Base-by-base conservation (phyloP, 495 filamentous ascomycete genomes). In the Xylaria palmicola region DNA sequence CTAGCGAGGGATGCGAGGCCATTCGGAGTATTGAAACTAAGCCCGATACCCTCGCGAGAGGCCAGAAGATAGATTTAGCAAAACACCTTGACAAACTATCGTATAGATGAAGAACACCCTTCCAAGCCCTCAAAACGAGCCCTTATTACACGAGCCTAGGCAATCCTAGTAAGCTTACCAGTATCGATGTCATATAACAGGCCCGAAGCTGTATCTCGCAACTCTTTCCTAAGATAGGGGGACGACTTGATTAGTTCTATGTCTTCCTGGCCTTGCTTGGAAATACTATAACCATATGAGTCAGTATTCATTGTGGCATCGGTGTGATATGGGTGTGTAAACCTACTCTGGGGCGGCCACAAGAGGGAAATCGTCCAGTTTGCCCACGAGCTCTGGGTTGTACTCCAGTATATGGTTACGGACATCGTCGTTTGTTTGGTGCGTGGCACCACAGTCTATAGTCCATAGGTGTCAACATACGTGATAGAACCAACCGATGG, bases 211-310 rank as follows among this genome's bases (percentile, higher is more conserved):
- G 13, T 44, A 15, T 56, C 27, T 8, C 53, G 22, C 53, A 56
- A 44, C 17, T 44, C 53, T n/a, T 56, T 56, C 3, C 53, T 29
- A 5, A 56, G 0, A 32, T 20, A 6, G 6, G 53, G 37, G 22
- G 53, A 56, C 12, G 53, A 56, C 27, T 44, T 56, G 37, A 56
- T 32, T 9, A 56, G 8, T 17, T 56, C 37, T 19, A 44, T 26
- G 9, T 56, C 53, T 6, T 10, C 15, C 4, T 22, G 19, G 5
- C 9, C 8, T 19, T 37, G 22, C 30, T 44, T 22, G 22, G 32
- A 36, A 5, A 56, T 17, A 17, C 53, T 56, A 34, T 13, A 19
- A 56, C 22, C 7, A 27, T 6, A 15, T 0, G 7, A 6, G 22
- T 41, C 5, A 56, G 40, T 15, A n/a, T 39, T n/a, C 15, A 12